These are phyloP conservation scores for Coffea humblotiana DNA, from an alignment of 305 asterid species.

Conservation along the genomic window DNA sequence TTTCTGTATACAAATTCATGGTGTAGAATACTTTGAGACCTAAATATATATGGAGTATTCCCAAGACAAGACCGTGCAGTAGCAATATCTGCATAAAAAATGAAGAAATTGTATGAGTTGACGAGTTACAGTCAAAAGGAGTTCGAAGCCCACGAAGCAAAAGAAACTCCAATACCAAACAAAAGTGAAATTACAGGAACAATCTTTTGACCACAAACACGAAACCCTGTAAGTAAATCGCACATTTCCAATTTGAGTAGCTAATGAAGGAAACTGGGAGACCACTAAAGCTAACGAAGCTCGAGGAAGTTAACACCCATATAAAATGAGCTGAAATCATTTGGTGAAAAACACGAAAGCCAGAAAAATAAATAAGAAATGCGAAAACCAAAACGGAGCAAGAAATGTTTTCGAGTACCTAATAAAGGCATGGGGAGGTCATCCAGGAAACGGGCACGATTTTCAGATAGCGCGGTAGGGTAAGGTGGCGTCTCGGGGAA, in stretches of 20 bases:
- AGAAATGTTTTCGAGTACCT: constrained; percentile 24
- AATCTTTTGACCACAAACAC: not conserved
- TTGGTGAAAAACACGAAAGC: not conserved
- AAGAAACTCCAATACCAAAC: not conserved
- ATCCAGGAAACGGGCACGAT: constrained; percentile 44
- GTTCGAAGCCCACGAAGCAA: not conserved
- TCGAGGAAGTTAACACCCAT: not conserved
- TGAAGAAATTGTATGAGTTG: not conserved
- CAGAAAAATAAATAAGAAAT: not conserved
- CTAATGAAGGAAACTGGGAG: not conserved
- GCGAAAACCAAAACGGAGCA: not conserved
- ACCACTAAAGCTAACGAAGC: not conserved
- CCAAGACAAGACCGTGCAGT: constrained; percentile 63
- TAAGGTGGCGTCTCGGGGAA: constrained; percentile 8
- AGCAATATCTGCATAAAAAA: constrained; percentile 75
- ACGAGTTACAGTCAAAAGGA: not conserved
- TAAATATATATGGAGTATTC: constrained; percentile 44
- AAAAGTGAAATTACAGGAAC: not conserved
- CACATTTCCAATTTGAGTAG: not conserved
- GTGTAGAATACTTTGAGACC: constrained; percentile 36
- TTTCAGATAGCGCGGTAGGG: constrained; percentile 21
- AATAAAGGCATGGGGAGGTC: constrained; percentile 59
- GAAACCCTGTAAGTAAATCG: not conserved
- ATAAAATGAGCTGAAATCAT: not conserved
- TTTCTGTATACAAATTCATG: constrained; percentile 38